These are phyloP conservation scores for Trichoderma harzianum DNA, from an alignment of 2,329 filamentous ascomycete genomes.

Conservation along the genomic window DNA sequence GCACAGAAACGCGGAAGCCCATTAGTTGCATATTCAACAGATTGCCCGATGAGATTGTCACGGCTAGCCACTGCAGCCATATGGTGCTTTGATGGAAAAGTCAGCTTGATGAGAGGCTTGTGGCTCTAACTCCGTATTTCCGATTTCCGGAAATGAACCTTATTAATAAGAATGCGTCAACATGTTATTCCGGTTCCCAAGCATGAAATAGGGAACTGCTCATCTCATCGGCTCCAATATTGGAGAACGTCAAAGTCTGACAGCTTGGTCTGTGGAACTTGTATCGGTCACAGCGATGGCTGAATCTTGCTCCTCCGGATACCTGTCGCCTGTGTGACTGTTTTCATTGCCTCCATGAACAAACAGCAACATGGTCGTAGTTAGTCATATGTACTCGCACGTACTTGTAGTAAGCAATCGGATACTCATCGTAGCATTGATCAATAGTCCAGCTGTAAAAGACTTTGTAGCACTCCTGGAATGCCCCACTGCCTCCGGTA, in stretches of 20 bases:
- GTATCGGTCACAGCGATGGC: background rate
- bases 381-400: background rate
- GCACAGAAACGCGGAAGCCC: background rate
- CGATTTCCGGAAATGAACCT: background rate
- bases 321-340: background rate
- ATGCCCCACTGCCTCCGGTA: background rate
- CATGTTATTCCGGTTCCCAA: background rate
- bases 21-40: background rate
- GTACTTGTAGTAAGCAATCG: background rate
- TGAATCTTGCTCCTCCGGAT: background rate
- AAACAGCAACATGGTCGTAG: background rate
- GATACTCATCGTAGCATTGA: background rate
- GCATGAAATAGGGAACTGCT: background rate
- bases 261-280: background rate
- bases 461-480: background rate
- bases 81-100: background rate
- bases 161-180: background rate
- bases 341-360: background rate
- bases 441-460: background rate
- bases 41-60: background rate
- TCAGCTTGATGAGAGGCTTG: background rate
- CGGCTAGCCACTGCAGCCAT: too few species aligned
- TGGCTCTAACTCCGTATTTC: constrained; percentile 8
- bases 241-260: background rate
- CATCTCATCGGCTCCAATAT: background rate